phyloP scores from a whole-genome alignment of 2,329 filamentous ascomycete genomes.

The Curvularia hawaiiensis region DNA sequence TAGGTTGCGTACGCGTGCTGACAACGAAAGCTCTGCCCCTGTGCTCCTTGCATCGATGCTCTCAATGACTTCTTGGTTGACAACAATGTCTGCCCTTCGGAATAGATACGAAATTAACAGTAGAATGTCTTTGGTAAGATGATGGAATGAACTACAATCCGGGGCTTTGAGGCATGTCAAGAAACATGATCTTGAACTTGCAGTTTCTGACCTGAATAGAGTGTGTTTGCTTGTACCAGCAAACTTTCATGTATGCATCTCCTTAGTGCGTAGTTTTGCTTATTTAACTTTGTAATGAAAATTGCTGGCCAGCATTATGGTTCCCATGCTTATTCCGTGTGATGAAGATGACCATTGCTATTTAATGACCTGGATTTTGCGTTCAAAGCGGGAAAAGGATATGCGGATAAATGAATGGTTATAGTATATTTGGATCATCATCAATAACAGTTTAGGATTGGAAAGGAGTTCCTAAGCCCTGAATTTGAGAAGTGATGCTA shows the following conservation, averaged over 20 bases:
- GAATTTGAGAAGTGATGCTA: neutral
- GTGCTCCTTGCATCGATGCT: constrained; percentile 11
- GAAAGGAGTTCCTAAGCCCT: neutral
- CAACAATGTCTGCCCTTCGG: constrained; percentile 9
- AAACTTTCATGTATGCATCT: neutral
- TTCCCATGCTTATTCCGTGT: neutral
- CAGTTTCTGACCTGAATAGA: neutral
- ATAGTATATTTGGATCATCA: neutral
- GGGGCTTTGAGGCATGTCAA: neutral
- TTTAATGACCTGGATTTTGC: too few species aligned
- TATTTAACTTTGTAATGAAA: constrained; percentile 6
- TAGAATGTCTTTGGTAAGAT: neutral
- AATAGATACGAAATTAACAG: neutral
- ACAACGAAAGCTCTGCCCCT: constrained; percentile 9
- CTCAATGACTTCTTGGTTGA: constrained; percentile 14
- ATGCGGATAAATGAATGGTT: neutral
- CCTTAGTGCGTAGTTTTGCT: constrained; percentile 3
- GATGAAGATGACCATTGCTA: neutral
- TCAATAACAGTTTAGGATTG: neutral
- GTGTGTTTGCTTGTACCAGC: neutral
- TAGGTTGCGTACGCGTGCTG: neutral
- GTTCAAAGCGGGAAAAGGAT: neutral
- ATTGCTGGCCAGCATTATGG: constrained; percentile 7
- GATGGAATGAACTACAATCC: neutral
- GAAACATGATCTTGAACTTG: neutral